Conservation (phyloP, 176 grass and related monocot genomes). For the bread wheat (Triticum aestivum) region DNA sequence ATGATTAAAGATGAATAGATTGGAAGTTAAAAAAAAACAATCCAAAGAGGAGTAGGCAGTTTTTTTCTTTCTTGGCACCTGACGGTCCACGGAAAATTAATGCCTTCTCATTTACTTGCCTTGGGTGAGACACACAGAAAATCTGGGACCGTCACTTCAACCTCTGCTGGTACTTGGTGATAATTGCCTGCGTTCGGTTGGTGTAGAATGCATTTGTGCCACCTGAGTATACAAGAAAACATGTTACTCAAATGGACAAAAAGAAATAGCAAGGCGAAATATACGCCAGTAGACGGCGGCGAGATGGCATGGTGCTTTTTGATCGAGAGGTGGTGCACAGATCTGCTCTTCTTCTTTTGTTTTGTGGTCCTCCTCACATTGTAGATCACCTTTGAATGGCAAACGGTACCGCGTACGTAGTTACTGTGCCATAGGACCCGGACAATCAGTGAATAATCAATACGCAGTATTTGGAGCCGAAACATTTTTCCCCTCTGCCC, state of each 20-base stretch:
- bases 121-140: not conserved
- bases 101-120: not conserved
- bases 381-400: not conserved
- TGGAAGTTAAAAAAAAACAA: too few species aligned
- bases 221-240: not conserved
- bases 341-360: slow-evolving; percentile 14
- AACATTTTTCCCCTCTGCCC: too few species aligned
- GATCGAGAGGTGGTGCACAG: not conserved
- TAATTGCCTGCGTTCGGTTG: not conserved
- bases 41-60: too few species aligned
- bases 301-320: slow-evolving; percentile 11
- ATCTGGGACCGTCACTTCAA: not conserved
- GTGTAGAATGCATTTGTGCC: too few species aligned
- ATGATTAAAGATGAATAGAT: too few species aligned
- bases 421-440: not conserved
- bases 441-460: not conserved
- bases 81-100: not conserved
- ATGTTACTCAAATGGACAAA: not conserved
- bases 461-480: not conserved
- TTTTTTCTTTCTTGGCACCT: not conserved
- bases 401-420: not conserved
- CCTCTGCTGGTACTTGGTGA: not conserved
- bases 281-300: not conserved
- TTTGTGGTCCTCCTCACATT: not conserved
- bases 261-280: not conserved